A percentile compares a stretch with the other conserved stretches of the same genome.
These are phyloP conservation scores for Fusarium bulbicola DNA, from an alignment of 2,329 filamentous ascomycete species.

Conservation along the genomic window DNA sequence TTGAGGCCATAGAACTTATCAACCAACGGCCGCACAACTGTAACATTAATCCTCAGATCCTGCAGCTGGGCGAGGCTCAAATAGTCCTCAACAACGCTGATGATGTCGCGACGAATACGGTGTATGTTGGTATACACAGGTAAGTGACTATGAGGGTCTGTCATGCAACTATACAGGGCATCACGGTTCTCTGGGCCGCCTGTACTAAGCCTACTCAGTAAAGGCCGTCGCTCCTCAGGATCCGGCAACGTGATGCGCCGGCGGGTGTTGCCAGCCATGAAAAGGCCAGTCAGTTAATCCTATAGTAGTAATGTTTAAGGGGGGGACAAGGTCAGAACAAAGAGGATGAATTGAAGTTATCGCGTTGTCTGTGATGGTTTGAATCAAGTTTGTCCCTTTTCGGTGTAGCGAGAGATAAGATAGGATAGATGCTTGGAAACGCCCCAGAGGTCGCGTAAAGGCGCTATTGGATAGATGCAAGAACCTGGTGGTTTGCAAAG, in stretches of 20 bases:
- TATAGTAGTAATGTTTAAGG: background rate
- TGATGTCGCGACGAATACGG: constrained; percentile 71
- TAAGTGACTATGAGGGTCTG: constrained; percentile 69
- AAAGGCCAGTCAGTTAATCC: constrained; percentile 1
- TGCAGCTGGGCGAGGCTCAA: constrained; percentile 78
- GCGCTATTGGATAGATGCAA: constrained; percentile 1
- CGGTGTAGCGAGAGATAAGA: constrained; percentile 25
- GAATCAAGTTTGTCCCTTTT: constrained; percentile 27
- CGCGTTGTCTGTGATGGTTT: constrained; percentile 12
- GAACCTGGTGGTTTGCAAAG: background rate
- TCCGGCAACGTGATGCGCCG: constrained; percentile 47
- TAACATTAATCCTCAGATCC: constrained; percentile 82
- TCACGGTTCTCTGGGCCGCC: constrained; percentile 42
- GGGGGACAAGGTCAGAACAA: background rate
- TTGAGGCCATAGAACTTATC: constrained; percentile 82
- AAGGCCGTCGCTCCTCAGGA: constrained; percentile 48
- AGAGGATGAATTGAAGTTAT: constrained; percentile 5
- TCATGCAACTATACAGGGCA: constrained; percentile 60
- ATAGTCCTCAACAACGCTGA: constrained; percentile 69
- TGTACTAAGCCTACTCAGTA: constrained; percentile 47
- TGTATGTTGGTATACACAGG: constrained; percentile 84
- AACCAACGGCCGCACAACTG: constrained; percentile 82
- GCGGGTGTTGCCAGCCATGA: constrained; percentile 37
- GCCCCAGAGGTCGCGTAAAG: background rate
- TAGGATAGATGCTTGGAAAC: background rate